Evolutionary conservation across 805 yeast genomes (phyloP), one percentile per base, ranked within the genome.

Genomic region (Nakazawaea pomicola): DNA sequence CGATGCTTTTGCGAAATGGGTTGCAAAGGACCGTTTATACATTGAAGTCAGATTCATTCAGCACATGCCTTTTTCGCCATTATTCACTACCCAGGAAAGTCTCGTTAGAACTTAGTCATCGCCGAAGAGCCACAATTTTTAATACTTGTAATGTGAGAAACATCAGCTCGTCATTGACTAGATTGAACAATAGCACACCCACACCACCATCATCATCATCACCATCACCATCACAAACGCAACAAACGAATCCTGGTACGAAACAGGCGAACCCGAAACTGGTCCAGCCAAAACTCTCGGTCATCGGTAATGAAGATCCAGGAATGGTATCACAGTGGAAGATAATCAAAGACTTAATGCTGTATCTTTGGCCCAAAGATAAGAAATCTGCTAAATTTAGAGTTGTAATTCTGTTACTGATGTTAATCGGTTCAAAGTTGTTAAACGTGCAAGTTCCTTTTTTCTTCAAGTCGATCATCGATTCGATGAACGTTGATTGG

Each of bases 361-460:
- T 74, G 12, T 87, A 88, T 43, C 71, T 87, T 12, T 87, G 96
- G 96, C 96, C 96, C 9, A 77, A 75, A 50, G 71, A 78, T 45
- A 78, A 83, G 44, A 68, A 74, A 4, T 70, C 79, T 41, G 82
- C 82, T 45, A 84, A 79, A 56, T 51, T 75, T 23, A 67, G 99
- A 34, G 98, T 93, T 1, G 62, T 83, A 0, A 48, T 84, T 6
- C 97, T 98, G 0, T 57, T 93, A 14, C 51, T 79, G 0, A 65
- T 93, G 43, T 69, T 93, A 45, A 74, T 93, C 4, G 78, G 80
- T 0, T 83, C 97, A 15, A 93, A 93, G 58, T 56, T 93, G 6
- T 67, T 93, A 28, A 93, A 90, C 58, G 96, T 93, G 4, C 96
- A 93, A 59, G 99, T 93, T 5, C 99, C 99, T 0, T 89, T 93